These are phyloP conservation scores for Cytospora mali DNA, from an alignment of 2,329 filamentous ascomycete genomes.

Conservation along the genomic window DNA sequence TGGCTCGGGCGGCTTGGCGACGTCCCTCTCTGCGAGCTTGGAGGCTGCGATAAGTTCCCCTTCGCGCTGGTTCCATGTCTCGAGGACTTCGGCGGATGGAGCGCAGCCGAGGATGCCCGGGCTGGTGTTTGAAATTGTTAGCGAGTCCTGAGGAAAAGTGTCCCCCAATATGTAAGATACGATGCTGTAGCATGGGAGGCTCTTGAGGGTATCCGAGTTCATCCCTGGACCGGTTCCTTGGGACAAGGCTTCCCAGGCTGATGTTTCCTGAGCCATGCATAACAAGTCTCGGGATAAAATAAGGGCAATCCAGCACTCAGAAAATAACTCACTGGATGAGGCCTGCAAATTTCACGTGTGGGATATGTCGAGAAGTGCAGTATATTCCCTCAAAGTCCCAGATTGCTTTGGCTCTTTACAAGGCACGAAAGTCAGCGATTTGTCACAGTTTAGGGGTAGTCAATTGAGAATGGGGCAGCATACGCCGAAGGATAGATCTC, in stretches of 20 bases:
- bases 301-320: not conserved
- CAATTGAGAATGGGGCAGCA: slow-evolving; percentile 34
- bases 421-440: not conserved
- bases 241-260: no score
- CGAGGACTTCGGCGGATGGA: slow-evolving; percentile 75
- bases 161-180: not conserved
- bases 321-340: slow-evolving; percentile 67
- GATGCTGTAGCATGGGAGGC: no score
- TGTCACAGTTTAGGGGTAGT: not conserved
- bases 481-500: slow-evolving; percentile 84
- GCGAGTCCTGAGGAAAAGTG: not conserved
- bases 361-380: slow-evolving; percentile 84
- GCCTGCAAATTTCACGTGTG: slow-evolving; percentile 83
- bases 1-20: slow-evolving; percentile 76
- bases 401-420: slow-evolving; percentile 54
- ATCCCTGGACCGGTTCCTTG: no score
- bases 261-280: no score
- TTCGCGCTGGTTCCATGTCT: slow-evolving; percentile 83
- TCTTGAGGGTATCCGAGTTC: no score
- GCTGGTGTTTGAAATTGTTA: slow-evolving; percentile 10
- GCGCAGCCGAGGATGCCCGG: slow-evolving; percentile 91
- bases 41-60: slow-evolving; percentile 73
- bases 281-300: no score
- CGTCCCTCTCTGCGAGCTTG: slow-evolving; percentile 63
- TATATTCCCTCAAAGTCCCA: slow-evolving; percentile 63